Evolutionary conservation across 495 filamentous ascomycete genomes (phyloP), one percentile per base, ranked within the genome.

Genomic region (Bathelium albidoporum): DNA sequence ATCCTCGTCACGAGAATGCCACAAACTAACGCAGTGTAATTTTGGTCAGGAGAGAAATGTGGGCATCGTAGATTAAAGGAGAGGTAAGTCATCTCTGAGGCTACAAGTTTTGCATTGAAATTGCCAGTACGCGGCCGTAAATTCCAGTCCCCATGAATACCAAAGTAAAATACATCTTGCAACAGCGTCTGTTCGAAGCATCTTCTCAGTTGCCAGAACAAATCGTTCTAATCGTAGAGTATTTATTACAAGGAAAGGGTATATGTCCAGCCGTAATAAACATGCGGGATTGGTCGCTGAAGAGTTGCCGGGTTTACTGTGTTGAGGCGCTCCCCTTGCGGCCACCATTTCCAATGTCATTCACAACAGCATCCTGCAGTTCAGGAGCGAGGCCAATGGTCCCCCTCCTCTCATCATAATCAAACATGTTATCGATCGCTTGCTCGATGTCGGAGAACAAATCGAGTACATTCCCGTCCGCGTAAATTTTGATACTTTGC

Each of bases 401-500:
- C 12, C 22, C 20, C 49, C 69, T 67, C 49, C 29, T 55, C 5
- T 55, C 49, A 16, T 55, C 49, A 29, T 55, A 55, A 20, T 73
- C 71, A 65, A 68, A 73, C 71, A 73, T 73, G 58, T 73, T 68
- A 39, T 65, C 65, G 44, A 73, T 69, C 11, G 71, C 71, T 60
- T 70, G 65, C 41, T 73, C 71, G 55, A 73, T 72, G 36, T 73
- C 71, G 1, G 69, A 67, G 59, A 73, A 73, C 11, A 73, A 63
- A 63, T 66, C 71, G n/a, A 73, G 65, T 12, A 89, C 82, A 59
- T 85, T 82, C 60, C 77, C 78, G 66, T 84, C 85, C 32, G 84
- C 85, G 63, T 87, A 87, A 65, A 88, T 81, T 63, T 81, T 82
- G 64, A 89, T 89, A 60, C 83, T 87, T 70, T 88, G 80, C 28